Conservation (phyloP, 768 basidiomycete genomes). For the Tylopilus rubrobrunneus region DNA sequence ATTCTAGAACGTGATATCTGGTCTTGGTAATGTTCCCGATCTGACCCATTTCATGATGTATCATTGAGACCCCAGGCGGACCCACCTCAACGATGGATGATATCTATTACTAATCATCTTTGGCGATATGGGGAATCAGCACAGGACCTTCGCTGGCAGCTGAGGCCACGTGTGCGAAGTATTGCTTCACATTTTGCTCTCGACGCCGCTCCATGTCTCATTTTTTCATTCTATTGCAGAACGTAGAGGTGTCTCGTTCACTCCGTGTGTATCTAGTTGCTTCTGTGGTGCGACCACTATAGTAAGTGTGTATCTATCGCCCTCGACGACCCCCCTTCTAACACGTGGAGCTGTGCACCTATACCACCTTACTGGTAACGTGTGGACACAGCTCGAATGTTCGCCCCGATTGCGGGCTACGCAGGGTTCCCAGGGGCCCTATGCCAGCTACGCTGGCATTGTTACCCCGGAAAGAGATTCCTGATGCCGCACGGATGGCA, state of each 20-base stretch:
- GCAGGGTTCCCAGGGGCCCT: constrained; percentile 20
- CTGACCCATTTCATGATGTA: constrained; percentile 13
- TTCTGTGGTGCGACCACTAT: background rate
- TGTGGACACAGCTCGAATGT: constrained; percentile 8
- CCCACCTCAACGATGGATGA: background rate
- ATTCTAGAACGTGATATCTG: constrained; percentile 23
- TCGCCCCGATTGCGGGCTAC: constrained; percentile 4
- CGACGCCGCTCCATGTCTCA: background rate
- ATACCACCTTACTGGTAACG: constrained; percentile 9
- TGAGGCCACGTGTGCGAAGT: constrained; percentile 3
- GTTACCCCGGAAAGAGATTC: constrained; percentile 24
- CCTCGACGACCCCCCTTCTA: constrained; percentile 3
- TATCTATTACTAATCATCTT: background rate
- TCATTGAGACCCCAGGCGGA: constrained; percentile 19
- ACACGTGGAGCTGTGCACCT: constrained; percentile 18
- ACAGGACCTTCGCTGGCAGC: background rate
- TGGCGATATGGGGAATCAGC: background rate
- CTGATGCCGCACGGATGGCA: constrained; percentile 26
- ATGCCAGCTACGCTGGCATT: constrained; percentile 12
- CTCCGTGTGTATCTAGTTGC: background rate
- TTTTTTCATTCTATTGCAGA: background rate
- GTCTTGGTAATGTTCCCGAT: constrained; percentile 13
- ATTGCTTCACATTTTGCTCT: background rate
- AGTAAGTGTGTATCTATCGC: constrained; percentile 5
- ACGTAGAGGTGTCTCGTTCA: background rate